Evolutionary conservation across 805 yeast genomes (phyloP).

Genomic region (Saccharomycopsis babjevae): DNA sequence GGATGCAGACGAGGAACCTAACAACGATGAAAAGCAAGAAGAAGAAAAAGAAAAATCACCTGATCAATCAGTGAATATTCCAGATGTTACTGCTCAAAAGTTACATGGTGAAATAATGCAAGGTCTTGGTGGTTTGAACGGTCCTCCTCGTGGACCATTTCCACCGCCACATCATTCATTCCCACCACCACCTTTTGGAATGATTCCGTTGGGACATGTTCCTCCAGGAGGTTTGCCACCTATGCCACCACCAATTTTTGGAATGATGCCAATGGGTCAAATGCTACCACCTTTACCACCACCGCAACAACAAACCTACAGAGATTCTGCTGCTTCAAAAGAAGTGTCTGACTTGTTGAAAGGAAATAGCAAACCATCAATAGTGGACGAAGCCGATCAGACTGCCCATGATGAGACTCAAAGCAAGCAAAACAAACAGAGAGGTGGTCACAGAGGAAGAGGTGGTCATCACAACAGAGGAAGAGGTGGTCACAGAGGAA

Average conservation of each 20-base stretch:
- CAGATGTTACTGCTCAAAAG: slow-evolving; percentile 16
- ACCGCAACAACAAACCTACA: slow-evolving; percentile 9
- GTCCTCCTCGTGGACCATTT: slow-evolving; percentile 20
- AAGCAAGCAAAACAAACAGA: slow-evolving; percentile 6
- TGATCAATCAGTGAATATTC: slow-evolving; percentile 5
- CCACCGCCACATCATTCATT: slow-evolving; percentile 17
- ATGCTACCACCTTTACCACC: slow-evolving; percentile 8
- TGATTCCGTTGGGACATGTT: slow-evolving; percentile 18
- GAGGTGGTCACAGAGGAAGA: slow-evolving; percentile 21
- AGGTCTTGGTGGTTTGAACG: slow-evolving; percentile 2
- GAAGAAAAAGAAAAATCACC: neutral
- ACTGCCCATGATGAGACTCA: neutral
- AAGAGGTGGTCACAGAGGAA: slow-evolving; percentile 6
- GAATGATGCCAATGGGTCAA: slow-evolving; percentile 9
- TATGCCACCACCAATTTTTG: slow-evolving; percentile 17
- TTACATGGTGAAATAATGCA: slow-evolving; percentile 16
- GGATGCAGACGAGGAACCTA: slow-evolving; percentile 21
- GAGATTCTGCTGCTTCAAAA: slow-evolving; percentile 16
- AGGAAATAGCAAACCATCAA: neutral
- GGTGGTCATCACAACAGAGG: slow-evolving; percentile 12
- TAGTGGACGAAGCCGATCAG: neutral
- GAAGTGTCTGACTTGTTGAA: neutral
- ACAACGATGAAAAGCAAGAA: neutral
- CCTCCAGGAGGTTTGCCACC: slow-evolving; percentile 18
- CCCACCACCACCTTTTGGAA: slow-evolving; percentile 17